Percentiles rank a stretch among this genome's conserved stretches.
These are phyloP conservation scores for Colletotrichum salicis DNA, from an alignment of 2,329 filamentous ascomycete species.

Conservation along the genomic window DNA sequence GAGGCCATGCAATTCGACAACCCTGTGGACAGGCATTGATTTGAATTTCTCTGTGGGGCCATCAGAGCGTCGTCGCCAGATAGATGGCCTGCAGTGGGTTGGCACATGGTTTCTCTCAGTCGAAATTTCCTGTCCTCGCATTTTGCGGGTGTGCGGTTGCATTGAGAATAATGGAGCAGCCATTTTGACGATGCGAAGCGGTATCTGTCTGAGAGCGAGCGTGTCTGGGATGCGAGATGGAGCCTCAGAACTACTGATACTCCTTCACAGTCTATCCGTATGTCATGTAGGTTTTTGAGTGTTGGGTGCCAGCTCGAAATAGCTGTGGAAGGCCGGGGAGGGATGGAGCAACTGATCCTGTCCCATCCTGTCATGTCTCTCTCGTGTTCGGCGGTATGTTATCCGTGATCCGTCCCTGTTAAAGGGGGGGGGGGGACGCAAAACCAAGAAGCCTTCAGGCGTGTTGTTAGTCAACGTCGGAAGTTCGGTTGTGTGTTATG, in stretches of 20 bases:
- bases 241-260: background rate
- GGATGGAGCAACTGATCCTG: slow-evolving; percentile 19
- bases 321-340: slow-evolving; percentile 2
- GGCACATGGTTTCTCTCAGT: background rate
- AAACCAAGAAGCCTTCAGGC: background rate
- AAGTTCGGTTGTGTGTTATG: slow-evolving; percentile 12
- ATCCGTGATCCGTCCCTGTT: slow-evolving; percentile 10
- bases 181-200: slow-evolving; percentile 21
- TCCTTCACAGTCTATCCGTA: background rate
- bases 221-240: slow-evolving; percentile 16
- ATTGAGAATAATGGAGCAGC: slow-evolving; percentile 28
- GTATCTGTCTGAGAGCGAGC: slow-evolving; percentile 18
- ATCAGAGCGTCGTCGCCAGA: slow-evolving; percentile 24
- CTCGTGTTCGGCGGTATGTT: slow-evolving; percentile 1
- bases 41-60: slow-evolving; percentile 31
- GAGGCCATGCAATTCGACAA: slow-evolving; percentile 21
- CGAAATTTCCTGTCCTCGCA: slow-evolving; percentile 18
- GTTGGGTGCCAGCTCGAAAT: slow-evolving; percentile 13
- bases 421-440: slow-evolving; percentile 1
- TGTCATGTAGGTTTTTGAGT: background rate
- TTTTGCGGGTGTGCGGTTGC: slow-evolving; percentile 29
- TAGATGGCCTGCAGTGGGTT: slow-evolving; percentile 28
- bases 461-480: slow-evolving; percentile 13
- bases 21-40: slow-evolving; percentile 34
- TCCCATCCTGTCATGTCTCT: background rate